Evolutionary conservation across 805 yeast genomes (phyloP), one percentile per base, ranked within the genome.

Genomic region (Metschnikowia reukaufii): DNA sequence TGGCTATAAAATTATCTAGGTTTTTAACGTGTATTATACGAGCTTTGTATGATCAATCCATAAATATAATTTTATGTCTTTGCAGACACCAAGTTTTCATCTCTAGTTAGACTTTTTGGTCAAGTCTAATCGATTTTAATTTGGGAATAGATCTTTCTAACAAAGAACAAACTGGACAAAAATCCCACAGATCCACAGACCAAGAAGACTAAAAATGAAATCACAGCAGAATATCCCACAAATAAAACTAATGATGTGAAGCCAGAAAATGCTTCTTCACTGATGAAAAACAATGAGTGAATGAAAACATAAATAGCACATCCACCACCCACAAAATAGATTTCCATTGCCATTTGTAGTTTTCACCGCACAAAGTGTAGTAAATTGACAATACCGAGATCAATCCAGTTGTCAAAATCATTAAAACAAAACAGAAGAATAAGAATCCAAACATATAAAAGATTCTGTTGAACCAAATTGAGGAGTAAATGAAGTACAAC

Each of bases 261-360:
- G 4, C 90, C 95, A 36, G 83, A 86, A 40, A 91, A 71, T 18
- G 58, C 61, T 49, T 76, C 77, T 50, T 86, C 83, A 19, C 89
- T 78, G 59, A 92, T 77, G 55, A 86, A 72, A 13, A 54, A 49
- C 49, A 90, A 70, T 2, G 97, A 83, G 67, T 94, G 96, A 40
- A 88, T 56, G 68, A 90, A 88, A 35, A 91, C 84, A 64, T 92
- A 94, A 44, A 84, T 56, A 0, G 96, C 78, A 64, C 96, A 85
- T 27, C 97, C 95, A 36, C 96, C 97, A 21, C 96, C 88, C 49
- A 89, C 79, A 59, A 86, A 80, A 88, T 69, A 3, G 96, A 81
- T 66, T 91, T 83, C 99, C 99, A 94, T 63, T 92, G 97, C 99
- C 99, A 94, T 66, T 83, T 82, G 74, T 95, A 91, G 66, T 94